A percentile compares a stretch with the other conserved stretches of the same genome.
These are phyloP conservation scores for Plantago ovata DNA, from an alignment of 257 asterid genomes.

Conservation along the genomic window DNA sequence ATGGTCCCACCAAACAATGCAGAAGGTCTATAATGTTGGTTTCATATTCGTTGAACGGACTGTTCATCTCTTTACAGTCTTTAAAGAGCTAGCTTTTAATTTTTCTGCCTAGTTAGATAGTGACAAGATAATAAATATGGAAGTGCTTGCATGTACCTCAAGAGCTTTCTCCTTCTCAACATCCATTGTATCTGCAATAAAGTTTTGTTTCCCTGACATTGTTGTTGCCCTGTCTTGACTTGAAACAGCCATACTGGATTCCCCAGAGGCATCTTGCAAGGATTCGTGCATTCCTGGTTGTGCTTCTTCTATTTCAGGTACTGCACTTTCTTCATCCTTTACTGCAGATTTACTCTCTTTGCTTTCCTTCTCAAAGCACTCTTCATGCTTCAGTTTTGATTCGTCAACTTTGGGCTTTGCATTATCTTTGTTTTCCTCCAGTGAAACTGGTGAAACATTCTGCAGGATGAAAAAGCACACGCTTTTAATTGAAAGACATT, in stretches of 20 bases:
- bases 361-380: constrained; percentile 6
- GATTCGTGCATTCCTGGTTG: constrained; percentile 1
- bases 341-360: background rate
- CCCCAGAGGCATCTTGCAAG: constrained; percentile 1
- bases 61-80: background rate
- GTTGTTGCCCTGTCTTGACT: background rate
- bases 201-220: too few species aligned
- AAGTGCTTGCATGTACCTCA: too few species aligned
- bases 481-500: background rate
- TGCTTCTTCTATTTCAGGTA: constrained; percentile 16
- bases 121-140: too few species aligned
- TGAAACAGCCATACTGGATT: constrained; percentile 7
- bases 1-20: too few species aligned
- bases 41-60: too few species aligned
- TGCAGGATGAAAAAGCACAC: background rate
- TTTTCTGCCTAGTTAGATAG: too few species aligned
- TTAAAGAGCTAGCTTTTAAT: background rate
- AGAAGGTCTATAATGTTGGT: too few species aligned
- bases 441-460: constrained; percentile 2
- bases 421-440: constrained; percentile 3
- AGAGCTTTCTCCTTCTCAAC: background rate
- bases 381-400: constrained; percentile 10
- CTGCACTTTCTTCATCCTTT: background rate
- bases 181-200: too few species aligned
- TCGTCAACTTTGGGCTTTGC: constrained; percentile 1